Conservation (phyloP, 495 filamentous ascomycete species). For the Parachaetomium inaequale region DNA sequence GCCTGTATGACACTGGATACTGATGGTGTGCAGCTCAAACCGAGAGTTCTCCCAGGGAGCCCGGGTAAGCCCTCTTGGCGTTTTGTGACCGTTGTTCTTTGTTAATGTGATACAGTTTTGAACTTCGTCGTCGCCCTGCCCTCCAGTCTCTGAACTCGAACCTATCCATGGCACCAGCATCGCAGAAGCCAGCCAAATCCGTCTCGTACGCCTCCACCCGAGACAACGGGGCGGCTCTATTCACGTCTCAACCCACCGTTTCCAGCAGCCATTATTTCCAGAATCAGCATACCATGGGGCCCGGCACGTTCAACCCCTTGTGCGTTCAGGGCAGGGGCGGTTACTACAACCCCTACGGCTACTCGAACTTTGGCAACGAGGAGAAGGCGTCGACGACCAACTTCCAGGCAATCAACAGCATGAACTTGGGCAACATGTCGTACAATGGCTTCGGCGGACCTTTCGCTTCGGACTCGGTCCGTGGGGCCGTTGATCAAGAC, state of each 20-base stretch:
- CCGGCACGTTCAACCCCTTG: constrained; percentile 43
- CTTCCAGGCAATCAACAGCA: constrained; percentile 26
- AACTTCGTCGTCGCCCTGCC: constrained; percentile 25
- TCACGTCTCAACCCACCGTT: constrained; percentile 21
- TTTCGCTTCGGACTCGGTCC: constrained; percentile 19
- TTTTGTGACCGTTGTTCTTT: neutral
- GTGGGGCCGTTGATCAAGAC: constrained; percentile 19
- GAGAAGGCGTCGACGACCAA: constrained; percentile 26
- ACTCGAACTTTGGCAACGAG: constrained; percentile 31
- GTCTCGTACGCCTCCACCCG: constrained; percentile 17
- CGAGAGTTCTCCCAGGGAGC: constrained; percentile 31
- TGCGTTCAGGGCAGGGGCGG: constrained; percentile 35
- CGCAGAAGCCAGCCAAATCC: constrained; percentile 17
- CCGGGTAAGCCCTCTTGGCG: constrained; percentile 22
- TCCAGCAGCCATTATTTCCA: constrained; percentile 33
- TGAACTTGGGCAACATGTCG: constrained; percentile 23
- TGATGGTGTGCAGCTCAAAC: constrained; percentile 23
- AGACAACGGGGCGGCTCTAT: constrained; percentile 17
- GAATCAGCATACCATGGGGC: constrained; percentile 30
- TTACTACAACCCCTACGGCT: constrained; percentile 34
- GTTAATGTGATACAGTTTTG: constrained; percentile 20
- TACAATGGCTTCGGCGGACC: constrained; percentile 19
- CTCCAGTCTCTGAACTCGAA: constrained; percentile 29
- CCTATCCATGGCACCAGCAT: constrained; percentile 14
- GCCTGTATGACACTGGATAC: neutral